A percentile compares a stretch with the other conserved stretches of the same genome.
Conservation (phyloP, 1,284 basidiomycete species). For the Thelephora terrestris region DNA sequence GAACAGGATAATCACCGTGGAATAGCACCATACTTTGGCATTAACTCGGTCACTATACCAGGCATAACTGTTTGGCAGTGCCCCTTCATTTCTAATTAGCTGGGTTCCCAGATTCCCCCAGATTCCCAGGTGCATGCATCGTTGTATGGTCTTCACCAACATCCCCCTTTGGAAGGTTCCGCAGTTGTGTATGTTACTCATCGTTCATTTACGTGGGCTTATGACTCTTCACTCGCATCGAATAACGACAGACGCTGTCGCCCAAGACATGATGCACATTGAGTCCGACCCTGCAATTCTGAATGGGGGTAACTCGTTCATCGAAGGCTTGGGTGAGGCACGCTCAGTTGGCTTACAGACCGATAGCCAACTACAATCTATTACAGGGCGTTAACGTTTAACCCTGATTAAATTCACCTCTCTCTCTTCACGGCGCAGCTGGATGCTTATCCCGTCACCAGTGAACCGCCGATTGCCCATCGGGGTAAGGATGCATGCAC, state of each 20-base stretch:
- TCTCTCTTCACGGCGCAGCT: conserved; percentile 49
- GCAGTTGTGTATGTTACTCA: conserved; percentile 42
- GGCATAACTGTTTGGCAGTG: conserved; percentile 46
- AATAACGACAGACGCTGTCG: conserved; percentile 45
- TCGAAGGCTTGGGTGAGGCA: conserved; percentile 88
- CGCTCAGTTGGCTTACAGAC: conserved; percentile 62
- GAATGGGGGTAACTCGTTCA: conserved; percentile 47
- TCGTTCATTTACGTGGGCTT: neutral
- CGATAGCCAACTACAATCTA: conserved; percentile 70
- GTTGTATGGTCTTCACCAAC: conserved; percentile 59
- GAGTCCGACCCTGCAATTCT: conserved; percentile 43
- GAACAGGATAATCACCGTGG: conserved; percentile 30
- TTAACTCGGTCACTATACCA: conserved; percentile 51
- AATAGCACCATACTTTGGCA: conserved; percentile 31
- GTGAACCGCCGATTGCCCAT: conserved; percentile 63
- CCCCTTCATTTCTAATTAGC: too few species aligned
- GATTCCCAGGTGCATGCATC: conserved; percentile 80
- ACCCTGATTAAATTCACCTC: neutral
- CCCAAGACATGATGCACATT: conserved; percentile 57
- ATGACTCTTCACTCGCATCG: neutral
- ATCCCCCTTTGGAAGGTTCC: conserved; percentile 58
- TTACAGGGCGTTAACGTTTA: neutral
- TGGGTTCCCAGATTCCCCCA: conserved; percentile 15
- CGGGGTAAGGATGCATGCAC: conserved; percentile 85
- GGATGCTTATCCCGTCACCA: conserved; percentile 57